Evolutionary conservation across 208 protist genomes (phyloP).

Genomic region (Wallacemonas collosoma): DNA sequence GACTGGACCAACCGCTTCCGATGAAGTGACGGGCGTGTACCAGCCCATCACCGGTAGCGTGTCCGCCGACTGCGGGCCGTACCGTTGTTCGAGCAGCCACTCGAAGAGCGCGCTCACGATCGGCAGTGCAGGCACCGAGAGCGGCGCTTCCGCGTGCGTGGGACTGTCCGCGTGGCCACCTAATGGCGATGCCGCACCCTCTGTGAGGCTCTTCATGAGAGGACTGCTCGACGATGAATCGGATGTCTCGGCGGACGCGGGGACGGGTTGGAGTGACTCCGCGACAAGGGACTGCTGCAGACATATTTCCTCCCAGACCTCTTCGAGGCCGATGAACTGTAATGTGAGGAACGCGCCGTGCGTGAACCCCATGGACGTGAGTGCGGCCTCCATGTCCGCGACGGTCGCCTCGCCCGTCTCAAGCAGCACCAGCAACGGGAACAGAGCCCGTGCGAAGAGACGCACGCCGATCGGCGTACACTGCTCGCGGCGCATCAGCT

Average conservation of each 20-base stretch:
- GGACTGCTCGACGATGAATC: neutral
- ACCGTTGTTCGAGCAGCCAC: constrained; percentile 5
- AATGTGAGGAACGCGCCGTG: constrained; percentile 14
- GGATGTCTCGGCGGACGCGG: neutral
- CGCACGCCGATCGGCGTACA: constrained; percentile 19
- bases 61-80: neutral
- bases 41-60: neutral
- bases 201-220: neutral
- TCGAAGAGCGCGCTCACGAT: constrained; percentile 3
- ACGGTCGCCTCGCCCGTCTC: constrained; percentile 11
- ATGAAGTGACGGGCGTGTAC: constrained; percentile 4
- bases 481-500: neutral
- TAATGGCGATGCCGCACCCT: neutral
- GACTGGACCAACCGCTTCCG: neutral
- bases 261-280: neutral
- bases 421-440: constrained; percentile 17
- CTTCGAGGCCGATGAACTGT: constrained; percentile 12
- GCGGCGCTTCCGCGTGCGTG: neutral
- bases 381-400: neutral
- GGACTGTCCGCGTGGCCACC: neutral
- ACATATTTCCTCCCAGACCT: constrained; percentile 20
- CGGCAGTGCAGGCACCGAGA: constrained; percentile 6
- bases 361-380: neutral
- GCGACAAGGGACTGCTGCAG: constrained; percentile 9
- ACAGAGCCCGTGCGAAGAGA: constrained; percentile 20